Evolutionary conservation across 768 basidiomycete genomes (phyloP), one percentile per base, ranked within the genome.

Genomic region (Kwoniella mangroviensis): DNA sequence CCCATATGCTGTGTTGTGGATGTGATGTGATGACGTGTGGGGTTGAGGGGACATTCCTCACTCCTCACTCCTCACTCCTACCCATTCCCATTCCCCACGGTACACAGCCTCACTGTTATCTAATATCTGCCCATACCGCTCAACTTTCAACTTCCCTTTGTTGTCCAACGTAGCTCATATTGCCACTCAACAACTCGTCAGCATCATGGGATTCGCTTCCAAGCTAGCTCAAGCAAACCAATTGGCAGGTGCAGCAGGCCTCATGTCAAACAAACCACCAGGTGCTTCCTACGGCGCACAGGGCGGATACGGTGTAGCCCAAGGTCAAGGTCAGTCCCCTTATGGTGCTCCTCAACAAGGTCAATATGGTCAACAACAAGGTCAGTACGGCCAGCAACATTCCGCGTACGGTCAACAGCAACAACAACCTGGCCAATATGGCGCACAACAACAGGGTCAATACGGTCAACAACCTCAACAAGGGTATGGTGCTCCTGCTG

Each of bases 151-250:
- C 45, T 49, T 49, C 45, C 45, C 45, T 49, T 49, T 49, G 45
- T 49, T 49, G 19, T 49, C 10, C 34, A 34, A 34, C 34, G 3
- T 34, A 34, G 19, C 45, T 49, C 45, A 49, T 49, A 49, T 49
- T 19, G 45, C 45, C 45, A 49, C 45, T 49, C 45, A 19, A 49
- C 10, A 49, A 49, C 45, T 49, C 45, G 15, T 49, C 45, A 49
- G 12, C 45, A 68, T 51, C 12, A 74, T 74, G 73, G 73, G 73
- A 17, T 74, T 74, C 69, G 73, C 73, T 28, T 64, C 69, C 45
- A 74, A 74, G 61, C 62, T 74, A 22, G 52, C 67, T 61, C 72
- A 76, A 61, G 75, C 72, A 45, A 73, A 76, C 56, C 45, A 63
- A 19, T 22, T 70, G 24, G 75, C 67, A 62, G 65, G 69, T 6